phyloP scores from a whole-genome alignment of 768 basidiomycete species.

The Goffeauzyma gilvescens region DNA sequence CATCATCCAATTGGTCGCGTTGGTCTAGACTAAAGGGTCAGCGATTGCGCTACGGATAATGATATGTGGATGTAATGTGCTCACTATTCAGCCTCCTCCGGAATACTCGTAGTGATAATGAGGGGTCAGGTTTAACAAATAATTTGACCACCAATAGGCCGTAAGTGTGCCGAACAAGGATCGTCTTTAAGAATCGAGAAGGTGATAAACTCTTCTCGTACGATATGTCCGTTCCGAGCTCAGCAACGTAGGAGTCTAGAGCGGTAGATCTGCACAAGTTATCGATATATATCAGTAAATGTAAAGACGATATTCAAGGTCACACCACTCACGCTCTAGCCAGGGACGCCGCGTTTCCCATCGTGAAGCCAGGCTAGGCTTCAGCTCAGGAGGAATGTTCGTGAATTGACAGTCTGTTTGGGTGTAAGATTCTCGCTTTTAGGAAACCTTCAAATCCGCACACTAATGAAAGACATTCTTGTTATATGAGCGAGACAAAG shows the following conservation, averaged over 20 bases:
- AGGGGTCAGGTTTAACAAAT: conserved; percentile 83
- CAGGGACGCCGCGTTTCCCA: conserved; percentile 31
- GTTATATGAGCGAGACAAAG: too few species aligned
- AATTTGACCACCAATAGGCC: conserved; percentile 81
- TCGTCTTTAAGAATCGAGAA: conserved; percentile 62
- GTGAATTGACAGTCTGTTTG: too few species aligned
- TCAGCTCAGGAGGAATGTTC: too few species aligned
- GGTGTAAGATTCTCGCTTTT: too few species aligned
- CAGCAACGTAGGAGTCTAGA: conserved; percentile 74
- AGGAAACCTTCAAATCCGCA: too few species aligned
- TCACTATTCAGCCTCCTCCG: conserved; percentile 55
- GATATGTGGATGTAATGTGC: conserved; percentile 5
- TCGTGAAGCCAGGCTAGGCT: too few species aligned
- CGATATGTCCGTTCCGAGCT: conserved; percentile 65
- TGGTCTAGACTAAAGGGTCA: background rate
- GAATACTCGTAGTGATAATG: conserved; percentile 54
- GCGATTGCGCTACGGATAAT: background rate
- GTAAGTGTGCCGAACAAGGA: conserved; percentile 65
- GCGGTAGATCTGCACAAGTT: conserved; percentile 35
- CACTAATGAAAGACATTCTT: too few species aligned
- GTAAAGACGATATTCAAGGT: background rate
- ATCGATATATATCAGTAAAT: background rate
- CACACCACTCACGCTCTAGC: conserved; percentile 25
- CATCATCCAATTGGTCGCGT: conserved; percentile 60
- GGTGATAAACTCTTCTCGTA: conserved; percentile 75